Base-by-base conservation (phyloP, 139 green algal genomes). In the Micromonas commoda region DNA sequence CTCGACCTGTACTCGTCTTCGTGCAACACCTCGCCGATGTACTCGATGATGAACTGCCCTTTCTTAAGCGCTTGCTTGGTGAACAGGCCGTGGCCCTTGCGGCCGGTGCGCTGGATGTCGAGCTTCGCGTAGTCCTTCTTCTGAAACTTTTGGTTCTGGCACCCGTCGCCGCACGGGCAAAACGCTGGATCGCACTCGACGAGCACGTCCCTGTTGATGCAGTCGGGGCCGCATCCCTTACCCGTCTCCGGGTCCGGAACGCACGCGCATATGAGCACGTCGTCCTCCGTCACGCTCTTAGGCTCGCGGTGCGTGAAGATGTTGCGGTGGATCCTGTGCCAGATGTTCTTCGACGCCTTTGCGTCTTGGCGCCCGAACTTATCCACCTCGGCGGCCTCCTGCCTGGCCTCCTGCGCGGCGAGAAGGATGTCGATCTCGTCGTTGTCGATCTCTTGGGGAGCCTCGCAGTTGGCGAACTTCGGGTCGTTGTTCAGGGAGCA, bases 11-110 rank as follows among this genome's bases (percentile, higher is more conserved):
- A 98, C 87, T 95, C 90, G 76, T 95, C 90, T 81, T 97, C 93
- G 80, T 97, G 90, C 71, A 99, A 88, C 79, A 98, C 92, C 87
- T 97, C 94, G 26, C 95, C 95, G 24, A 97, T 89, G 84, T 99
- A 99, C 82, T 99, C 94, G 26, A 97, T 93, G 37, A 98, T 84
- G 83, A 99, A 98, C 75, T 93, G 80, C 13, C 94, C 94, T 37
- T 84, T 86, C 51, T 84, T 84, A 34, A 97, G 81, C 80, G 89
- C 85, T 75, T 94, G 70, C 6, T 80, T 57, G 0, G 89, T 77
- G 77, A 93, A 97, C 52, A 97, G 85, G 0, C 94, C 94, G 85
- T 94, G 96, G 26, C 93, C 92, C 84, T 97, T 97, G 4, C 90
- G 90, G 1, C 91, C 85, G n/a, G 76, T 71, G 86, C 95, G 89